Base-by-base conservation (phyloP, 2,329 filamentous ascomycete species). In the Cordyceps farinosa region DNA sequence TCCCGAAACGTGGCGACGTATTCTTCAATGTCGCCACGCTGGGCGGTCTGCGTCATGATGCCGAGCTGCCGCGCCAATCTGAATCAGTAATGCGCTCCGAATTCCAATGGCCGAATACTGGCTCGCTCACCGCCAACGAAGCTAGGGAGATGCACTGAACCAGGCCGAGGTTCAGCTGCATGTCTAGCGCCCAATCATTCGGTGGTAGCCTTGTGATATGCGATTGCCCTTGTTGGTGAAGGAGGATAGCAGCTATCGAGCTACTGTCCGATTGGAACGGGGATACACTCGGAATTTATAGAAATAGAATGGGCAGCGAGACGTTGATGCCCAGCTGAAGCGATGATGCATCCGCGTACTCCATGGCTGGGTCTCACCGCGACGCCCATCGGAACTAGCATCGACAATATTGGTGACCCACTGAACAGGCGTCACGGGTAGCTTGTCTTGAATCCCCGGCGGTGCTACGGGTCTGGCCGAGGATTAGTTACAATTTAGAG, bases 11-110 rank as follows among this genome's bases (percentile, higher is more conserved):
- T 13, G 59, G 6, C 42, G 3, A 61, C 51, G 30, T 61, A 61
- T 10, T 61, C 51, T 29, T 54, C 59, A 38, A 61, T 47, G 22
- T 61, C 59, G 59, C 59, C 59, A n/a, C 50, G 48, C 32, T 61
- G 30, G 1, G 29, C 40, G n/a, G 17, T 8, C 30, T 48, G 50
- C 27, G 50, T 36, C 59, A 55, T 55, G 30, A 22, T 55, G 22
- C 42, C 51, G 17, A 61, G 22, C 50, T 54, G 48, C 8, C 5
- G 42, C 30, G 13, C 13, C 9, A 4, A 22, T 5, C n/a, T 8
- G 1, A 45, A 7, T 36, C 27, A 38, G 7, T 8, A 32, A 15
- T 10, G 22, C 3, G 8, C 11, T 9, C 1, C 3, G 11, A 11
- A 30, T 44, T 34, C 29, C 7, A 27, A 29, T 6, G 4, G 42